Evolutionary conservation across 1,139 yeast species (phyloP), one percentile per base, ranked within the genome.

Genomic region (Protomyces pachydermus): DNA sequence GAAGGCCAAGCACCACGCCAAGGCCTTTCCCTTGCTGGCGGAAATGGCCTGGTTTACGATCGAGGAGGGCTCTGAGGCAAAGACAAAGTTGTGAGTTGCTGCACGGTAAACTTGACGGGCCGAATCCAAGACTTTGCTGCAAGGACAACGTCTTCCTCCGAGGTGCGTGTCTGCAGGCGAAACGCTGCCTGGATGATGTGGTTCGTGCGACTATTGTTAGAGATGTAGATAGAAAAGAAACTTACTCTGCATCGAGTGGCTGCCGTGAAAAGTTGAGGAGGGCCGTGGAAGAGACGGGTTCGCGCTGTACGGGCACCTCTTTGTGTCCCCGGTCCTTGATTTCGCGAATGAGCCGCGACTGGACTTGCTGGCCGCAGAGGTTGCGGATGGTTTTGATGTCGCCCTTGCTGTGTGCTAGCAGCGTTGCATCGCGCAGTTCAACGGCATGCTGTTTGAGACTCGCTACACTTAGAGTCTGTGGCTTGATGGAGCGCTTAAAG

Each of bases 1-100:
- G 0, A 77, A 79, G 63, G 88, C 89, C 1, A 75, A 74, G 9
- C 74, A 74, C 1, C 77, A 78, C 55, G 84, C 82, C 0, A 67
- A 70, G 2, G 72, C 81, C 68, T 83, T 82, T 68, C 81, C 80
- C 12, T 71, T 72, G 14, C 77, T 84, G 67, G 78, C 85, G 0
- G 71, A 74, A 3, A 69, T 76, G 54, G 79, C 79, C 18, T 65
- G 66, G 65, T 57, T 66, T 1, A 75, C 70, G 54, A 72, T 74
- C 35, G 60, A 66, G 23, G 64, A 65, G 3, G 68, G 64, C 55
- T 14, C 14, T 25, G 20, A 16, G n/a, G 18, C 34, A 14, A 32
- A 52, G 42, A 16, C 34, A 5, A 34, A 28, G 28, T 35, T 32
- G 9, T 20, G 14, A 57, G 38, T 9, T 48, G 42, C 20, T 48